These are phyloP conservation scores for Tricholomella constricta DNA, from an alignment of 768 basidiomycete genomes.

Conservation along the genomic window DNA sequence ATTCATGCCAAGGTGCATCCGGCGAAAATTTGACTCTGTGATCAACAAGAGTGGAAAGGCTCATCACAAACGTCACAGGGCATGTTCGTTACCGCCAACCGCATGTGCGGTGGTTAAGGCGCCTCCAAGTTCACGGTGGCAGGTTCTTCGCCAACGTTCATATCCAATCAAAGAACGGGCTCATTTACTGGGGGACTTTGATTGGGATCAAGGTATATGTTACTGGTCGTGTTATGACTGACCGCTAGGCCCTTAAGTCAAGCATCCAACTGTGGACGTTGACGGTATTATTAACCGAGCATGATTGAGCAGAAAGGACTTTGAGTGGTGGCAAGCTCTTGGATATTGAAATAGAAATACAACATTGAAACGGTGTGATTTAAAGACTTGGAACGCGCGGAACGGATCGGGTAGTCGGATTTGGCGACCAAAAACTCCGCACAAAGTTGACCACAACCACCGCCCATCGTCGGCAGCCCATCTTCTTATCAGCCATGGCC, in stretches of 20 bases:
- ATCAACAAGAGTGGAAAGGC: conserved; percentile 51
- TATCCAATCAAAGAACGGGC: too few species aligned
- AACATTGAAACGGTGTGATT: neutral
- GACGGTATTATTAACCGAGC: conserved; percentile 83
- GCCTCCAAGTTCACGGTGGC: too few species aligned
- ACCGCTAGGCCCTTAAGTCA: too few species aligned
- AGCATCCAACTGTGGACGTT: conserved; percentile 60
- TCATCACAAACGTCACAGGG: neutral
- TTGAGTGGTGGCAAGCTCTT: conserved; percentile 55
- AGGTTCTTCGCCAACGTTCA: too few species aligned
- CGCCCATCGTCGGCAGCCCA: conserved; percentile 22
- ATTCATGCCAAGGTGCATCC: too few species aligned
- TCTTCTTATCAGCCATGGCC: conserved; percentile 54
- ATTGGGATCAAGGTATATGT: conserved; percentile 71
- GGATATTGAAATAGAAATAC: neutral
- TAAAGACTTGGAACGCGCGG: conserved; percentile 21
- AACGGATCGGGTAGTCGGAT: conserved; percentile 44
- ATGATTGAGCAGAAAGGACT: conserved; percentile 56
- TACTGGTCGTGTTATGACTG: too few species aligned
- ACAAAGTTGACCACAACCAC: conserved; percentile 26
- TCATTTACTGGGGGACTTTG: conserved; percentile 80
- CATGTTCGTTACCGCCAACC: too few species aligned
- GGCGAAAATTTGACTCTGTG: conserved; percentile 65
- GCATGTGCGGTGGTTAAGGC: too few species aligned
- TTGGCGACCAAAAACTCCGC: conserved; percentile 35